A percentile compares a stretch with the other conserved stretches of the same genome.
Evolutionary conservation across 768 basidiomycete genomes (phyloP).

Genomic region (Suillus subalutaceus): DNA sequence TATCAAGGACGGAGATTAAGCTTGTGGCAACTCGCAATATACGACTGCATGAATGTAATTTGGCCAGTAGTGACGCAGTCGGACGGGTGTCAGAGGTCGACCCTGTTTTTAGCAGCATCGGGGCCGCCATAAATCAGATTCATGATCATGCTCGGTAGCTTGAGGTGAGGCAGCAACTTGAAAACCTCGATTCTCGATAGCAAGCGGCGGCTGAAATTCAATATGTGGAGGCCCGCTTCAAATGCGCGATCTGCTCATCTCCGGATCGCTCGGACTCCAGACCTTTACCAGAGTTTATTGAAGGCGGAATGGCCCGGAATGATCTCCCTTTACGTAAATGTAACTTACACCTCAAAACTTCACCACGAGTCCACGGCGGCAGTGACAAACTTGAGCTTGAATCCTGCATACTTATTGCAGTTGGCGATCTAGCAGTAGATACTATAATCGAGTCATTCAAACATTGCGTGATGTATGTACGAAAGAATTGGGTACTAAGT

Average conservation of each 20-base stretch:
- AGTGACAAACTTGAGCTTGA: background rate
- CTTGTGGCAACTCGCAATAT: background rate
- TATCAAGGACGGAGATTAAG: background rate
- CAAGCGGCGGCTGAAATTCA: background rate
- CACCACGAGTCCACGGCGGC: no score
- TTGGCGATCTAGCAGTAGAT: background rate
- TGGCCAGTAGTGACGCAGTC: background rate
- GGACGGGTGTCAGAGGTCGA: background rate
- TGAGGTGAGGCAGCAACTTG: background rate
- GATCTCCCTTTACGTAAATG: background rate
- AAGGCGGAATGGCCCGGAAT: background rate
- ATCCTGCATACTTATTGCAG: background rate
- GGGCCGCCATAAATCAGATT: no score
- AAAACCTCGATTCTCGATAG: background rate
- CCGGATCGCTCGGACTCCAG: background rate
- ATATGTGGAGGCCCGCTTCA: background rate
- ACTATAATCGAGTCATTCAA: background rate
- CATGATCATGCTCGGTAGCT: background rate
- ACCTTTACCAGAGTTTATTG: background rate
- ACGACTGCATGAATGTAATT: background rate
- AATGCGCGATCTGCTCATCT: background rate
- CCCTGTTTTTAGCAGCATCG: background rate
- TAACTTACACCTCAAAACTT: no score
- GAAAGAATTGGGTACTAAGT: background rate
- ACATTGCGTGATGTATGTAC: background rate